Percentiles rank a stretch among this genome's conserved stretches.
Evolutionary conservation across 805 yeast genomes (phyloP).

Genomic region (Saccharomycopsis capsularis): DNA sequence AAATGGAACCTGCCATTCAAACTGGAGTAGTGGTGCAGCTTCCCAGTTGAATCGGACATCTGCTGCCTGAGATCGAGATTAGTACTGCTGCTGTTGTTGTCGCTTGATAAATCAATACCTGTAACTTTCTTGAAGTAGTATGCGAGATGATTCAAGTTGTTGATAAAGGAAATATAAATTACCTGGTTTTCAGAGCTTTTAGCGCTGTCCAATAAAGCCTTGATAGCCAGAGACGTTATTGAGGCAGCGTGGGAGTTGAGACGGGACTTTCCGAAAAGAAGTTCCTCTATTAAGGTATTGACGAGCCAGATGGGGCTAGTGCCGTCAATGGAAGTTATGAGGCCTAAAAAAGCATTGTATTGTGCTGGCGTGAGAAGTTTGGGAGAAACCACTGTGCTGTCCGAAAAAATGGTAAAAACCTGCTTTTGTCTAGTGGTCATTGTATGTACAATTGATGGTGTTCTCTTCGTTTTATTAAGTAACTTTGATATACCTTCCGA

Average conservation of each 20-base stretch:
- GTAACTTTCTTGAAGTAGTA: conserved; percentile 11
- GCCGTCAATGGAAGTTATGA: conserved; percentile 11
- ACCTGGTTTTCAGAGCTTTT: not conserved
- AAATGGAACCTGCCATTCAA: conserved; percentile 6
- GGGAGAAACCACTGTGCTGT: conserved; percentile 7
- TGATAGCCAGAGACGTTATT: not conserved
- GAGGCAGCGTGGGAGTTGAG: conserved; percentile 5
- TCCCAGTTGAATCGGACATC: too few species aligned
- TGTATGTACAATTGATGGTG: too few species aligned
- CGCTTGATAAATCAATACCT: conserved; percentile 8
- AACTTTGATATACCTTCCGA: too few species aligned
- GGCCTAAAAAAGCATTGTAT: conserved; percentile 6
- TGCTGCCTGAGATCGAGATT: too few species aligned
- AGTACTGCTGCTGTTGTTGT: not conserved
- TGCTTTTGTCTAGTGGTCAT: conserved; percentile 12
- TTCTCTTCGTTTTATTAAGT: too few species aligned
- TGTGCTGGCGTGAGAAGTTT: conserved; percentile 1
- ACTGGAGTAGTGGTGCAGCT: too few species aligned
- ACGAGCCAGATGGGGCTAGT: conserved; percentile 18
- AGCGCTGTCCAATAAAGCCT: not conserved
- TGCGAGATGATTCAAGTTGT: conserved; percentile 4
- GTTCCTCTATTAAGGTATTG: conserved; percentile 13
- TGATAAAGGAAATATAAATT: conserved; percentile 13
- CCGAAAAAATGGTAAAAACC: conserved; percentile 14
- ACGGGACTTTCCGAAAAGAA: conserved; percentile 9